phyloP scores from a whole-genome alignment of 352 stramenopile species.

The Globisporangium ultimum region DNA sequence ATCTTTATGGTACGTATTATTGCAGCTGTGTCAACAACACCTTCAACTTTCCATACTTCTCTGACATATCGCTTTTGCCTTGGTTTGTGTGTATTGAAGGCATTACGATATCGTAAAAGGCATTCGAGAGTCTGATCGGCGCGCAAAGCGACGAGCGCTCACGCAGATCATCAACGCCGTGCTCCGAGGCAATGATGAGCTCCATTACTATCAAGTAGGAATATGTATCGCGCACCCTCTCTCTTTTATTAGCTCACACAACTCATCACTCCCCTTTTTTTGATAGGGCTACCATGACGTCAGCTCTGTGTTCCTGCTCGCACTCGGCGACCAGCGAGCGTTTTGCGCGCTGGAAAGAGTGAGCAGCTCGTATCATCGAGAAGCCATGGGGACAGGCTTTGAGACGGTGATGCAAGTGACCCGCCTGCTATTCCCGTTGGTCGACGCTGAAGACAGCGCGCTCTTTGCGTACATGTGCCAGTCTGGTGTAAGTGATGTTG shows the following conservation, averaged over 20 bases:
- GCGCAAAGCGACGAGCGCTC: slow-evolving; percentile 52
- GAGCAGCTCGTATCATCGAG: slow-evolving; percentile 86
- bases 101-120: slow-evolving; percentile 67
- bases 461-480: slow-evolving; percentile 65
- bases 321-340: slow-evolving; percentile 68
- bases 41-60: no score
- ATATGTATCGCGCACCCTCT: no score
- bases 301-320: slow-evolving; percentile 78
- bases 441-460: slow-evolving; percentile 57
- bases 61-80: background rate
- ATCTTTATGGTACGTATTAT: slow-evolving; percentile 49
- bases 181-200: slow-evolving; percentile 36
- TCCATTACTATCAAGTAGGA: slow-evolving; percentile 79
- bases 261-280: no score
- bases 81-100: slow-evolving; percentile 18
- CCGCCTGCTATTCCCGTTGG: slow-evolving; percentile 63
- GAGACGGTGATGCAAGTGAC: slow-evolving; percentile 66
- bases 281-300: slow-evolving; percentile 91
- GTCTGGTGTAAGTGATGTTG: slow-evolving; percentile 35
- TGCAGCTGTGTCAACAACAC: background rate
- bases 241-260: no score
- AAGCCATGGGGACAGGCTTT: slow-evolving; percentile 86
- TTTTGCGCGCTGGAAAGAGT: slow-evolving; percentile 69
- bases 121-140: slow-evolving; percentile 64
- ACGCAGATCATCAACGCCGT: slow-evolving; percentile 59